phyloP scores from a whole-genome alignment of 23 red algal species.

The Gracilaria gracilis region DNA sequence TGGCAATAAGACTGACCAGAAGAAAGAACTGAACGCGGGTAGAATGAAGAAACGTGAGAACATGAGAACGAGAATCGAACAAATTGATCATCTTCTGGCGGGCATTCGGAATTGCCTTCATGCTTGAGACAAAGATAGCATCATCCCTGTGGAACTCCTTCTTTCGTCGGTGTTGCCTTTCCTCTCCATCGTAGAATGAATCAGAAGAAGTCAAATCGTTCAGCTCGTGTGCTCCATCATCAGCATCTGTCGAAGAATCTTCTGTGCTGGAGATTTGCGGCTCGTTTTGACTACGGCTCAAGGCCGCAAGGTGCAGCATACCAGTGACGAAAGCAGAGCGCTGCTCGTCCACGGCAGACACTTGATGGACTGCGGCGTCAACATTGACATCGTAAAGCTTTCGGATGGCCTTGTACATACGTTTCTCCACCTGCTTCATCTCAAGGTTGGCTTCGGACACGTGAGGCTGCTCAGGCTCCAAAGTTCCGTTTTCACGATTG shows the following conservation, averaged over 20 bases:
- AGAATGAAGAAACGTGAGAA: conserved; percentile 64
- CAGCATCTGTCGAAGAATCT: not conserved
- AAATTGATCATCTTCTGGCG: conserved; percentile 38
- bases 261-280: not conserved
- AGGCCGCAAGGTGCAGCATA: not conserved
- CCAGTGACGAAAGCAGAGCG: conserved; percentile 31
- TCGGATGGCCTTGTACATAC: not conserved
- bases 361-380: not conserved
- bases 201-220: not conserved
- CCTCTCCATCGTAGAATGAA: not conserved
- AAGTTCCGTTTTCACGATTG: not conserved
- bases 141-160: conserved; percentile 31
- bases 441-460: not conserved
- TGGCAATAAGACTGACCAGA: conserved; percentile 20
- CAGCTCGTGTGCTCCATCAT: not conserved
- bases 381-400: conserved; percentile 32
- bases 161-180: not conserved
- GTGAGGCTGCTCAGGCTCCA: not conserved
- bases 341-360: not conserved
- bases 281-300: not conserved
- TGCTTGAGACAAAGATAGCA: conserved; percentile 7
- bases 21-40: conserved; percentile 48
- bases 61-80: conserved; percentile 32
- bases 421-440: conserved; percentile 3
- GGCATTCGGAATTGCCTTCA: not conserved